Evolutionary conservation across 2,329 filamentous ascomycete species (phyloP).

Genomic region (Colletotrichum chlorophyti): DNA sequence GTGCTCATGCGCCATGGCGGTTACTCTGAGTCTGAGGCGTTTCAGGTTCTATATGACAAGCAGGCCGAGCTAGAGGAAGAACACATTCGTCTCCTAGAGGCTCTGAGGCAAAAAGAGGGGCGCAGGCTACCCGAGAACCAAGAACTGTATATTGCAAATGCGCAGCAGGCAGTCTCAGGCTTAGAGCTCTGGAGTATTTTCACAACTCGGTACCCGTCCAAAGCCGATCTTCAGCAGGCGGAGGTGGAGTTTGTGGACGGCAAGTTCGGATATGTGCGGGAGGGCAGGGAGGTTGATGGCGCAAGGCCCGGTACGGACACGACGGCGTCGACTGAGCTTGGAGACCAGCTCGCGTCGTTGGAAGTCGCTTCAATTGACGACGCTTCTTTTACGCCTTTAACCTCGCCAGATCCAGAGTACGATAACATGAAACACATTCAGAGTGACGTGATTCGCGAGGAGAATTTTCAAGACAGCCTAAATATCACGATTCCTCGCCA

Average conservation of each 20-base stretch:
- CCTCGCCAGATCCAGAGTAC: background rate
- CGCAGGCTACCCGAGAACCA: background rate
- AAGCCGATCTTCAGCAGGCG: background rate
- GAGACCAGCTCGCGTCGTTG: background rate
- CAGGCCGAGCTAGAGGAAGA: background rate
- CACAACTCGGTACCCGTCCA: background rate
- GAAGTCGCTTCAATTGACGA: background rate
- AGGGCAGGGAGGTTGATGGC: background rate
- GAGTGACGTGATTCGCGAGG: background rate
- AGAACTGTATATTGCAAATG: background rate
- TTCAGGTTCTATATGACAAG: background rate
- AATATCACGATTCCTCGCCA: background rate
- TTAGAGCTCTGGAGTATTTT: slow-evolving; percentile 9
- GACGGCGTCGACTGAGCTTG: background rate
- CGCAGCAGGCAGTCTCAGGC: background rate
- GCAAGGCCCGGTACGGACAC: too few species aligned
- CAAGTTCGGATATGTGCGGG: background rate
- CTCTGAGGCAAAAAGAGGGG: background rate
- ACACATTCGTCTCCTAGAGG: background rate
- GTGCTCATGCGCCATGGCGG: background rate
- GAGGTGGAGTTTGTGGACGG: background rate
- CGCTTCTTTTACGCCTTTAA: background rate
- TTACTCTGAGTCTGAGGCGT: background rate
- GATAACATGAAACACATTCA: background rate
- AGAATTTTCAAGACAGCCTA: background rate